Evolutionary conservation across 495 filamentous ascomycete species (phyloP).

Genomic region (Neohortaea acidophila): DNA sequence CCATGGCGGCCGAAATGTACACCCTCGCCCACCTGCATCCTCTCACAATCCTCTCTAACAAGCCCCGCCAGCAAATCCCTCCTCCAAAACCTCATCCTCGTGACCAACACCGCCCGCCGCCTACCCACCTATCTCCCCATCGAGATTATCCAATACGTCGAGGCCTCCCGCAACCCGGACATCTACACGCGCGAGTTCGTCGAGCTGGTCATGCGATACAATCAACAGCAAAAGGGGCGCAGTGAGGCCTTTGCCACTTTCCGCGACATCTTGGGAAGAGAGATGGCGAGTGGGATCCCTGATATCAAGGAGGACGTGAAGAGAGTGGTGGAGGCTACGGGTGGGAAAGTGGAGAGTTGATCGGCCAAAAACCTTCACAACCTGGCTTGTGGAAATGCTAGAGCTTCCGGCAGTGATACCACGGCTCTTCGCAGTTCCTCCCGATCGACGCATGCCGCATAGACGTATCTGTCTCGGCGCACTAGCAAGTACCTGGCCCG

Average conservation of each 20-base stretch:
- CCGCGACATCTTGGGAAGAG: slow-evolving; percentile 61
- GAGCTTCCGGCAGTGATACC: no score
- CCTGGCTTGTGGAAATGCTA: no score
- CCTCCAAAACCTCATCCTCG: slow-evolving; percentile 33
- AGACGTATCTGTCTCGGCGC: no score
- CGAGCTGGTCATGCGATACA: slow-evolving; percentile 68
- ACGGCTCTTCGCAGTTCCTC: no score
- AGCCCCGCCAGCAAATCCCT: slow-evolving; percentile 21
- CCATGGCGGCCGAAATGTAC: slow-evolving; percentile 49
- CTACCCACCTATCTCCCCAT: slow-evolving; percentile 47
- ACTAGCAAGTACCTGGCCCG: no score
- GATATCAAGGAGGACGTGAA: slow-evolving; percentile 59
- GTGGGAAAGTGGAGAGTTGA: slow-evolving; percentile 24
- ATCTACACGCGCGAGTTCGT: slow-evolving; percentile 98
- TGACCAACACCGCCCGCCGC: slow-evolving; percentile 29
- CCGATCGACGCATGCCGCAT: no score
- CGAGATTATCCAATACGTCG: slow-evolving; percentile 89
- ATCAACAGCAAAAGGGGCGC: slow-evolving; percentile 76
- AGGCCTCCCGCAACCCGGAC: slow-evolving; percentile 85
- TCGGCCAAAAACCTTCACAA: no score
- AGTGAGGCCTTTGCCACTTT: slow-evolving; percentile 64
- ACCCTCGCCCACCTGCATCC: slow-evolving; percentile 6
- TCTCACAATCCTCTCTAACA: slow-evolving; percentile 29
- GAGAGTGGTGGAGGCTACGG: slow-evolving; percentile 39
- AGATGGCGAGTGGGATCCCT: slow-evolving; percentile 66